phyloP scores from a whole-genome alignment of 192 early-diverging fungal species.

The Entrophospora sp. region DNA sequence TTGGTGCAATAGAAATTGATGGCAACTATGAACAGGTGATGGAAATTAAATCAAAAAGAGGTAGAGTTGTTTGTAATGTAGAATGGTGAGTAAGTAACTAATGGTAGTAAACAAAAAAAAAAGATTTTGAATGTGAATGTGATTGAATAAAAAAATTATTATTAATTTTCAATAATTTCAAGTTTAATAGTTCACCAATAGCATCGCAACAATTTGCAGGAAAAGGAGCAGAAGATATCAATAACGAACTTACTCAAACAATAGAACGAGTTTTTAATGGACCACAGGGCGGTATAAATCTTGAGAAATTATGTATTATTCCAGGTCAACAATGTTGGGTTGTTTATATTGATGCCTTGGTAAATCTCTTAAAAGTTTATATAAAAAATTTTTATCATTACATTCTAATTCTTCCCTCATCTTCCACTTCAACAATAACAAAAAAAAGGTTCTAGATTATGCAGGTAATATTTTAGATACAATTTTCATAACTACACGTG shows the following conservation, averaged over 20 bases:
- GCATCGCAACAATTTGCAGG: constrained; percentile 75
- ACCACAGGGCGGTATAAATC: constrained; percentile 75
- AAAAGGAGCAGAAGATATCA: constrained; percentile 71
- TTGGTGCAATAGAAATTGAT: constrained; percentile 57
- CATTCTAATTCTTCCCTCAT: not conserved
- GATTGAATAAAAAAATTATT: not conserved
- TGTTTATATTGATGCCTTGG: constrained; percentile 82
- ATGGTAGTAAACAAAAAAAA: not conserved
- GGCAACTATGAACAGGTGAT: constrained; percentile 42
- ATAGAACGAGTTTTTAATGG: constrained; percentile 73
- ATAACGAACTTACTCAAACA: constrained; percentile 77
- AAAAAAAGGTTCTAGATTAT: constrained; percentile 62
- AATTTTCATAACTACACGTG: constrained; percentile 76
- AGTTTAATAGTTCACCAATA: constrained; percentile 55
- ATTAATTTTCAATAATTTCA: constrained; percentile 1
- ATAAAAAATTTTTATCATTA: not conserved
- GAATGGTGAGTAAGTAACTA: constrained; percentile 59
- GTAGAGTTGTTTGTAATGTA: constrained; percentile 76
- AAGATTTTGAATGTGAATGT: not conserved
- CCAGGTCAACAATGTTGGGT: constrained; percentile 86
- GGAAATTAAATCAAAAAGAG: constrained; percentile 24
- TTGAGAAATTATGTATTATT: constrained; percentile 83
- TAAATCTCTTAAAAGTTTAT: no score
- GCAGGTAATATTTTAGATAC: constrained; percentile 82
- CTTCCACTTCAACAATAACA: not conserved